A percentile compares a stretch with the other conserved stretches of the same genome.
Evolutionary conservation across 352 stramenopile species (phyloP).

Genomic region (Pythium guiyangense): DNA sequence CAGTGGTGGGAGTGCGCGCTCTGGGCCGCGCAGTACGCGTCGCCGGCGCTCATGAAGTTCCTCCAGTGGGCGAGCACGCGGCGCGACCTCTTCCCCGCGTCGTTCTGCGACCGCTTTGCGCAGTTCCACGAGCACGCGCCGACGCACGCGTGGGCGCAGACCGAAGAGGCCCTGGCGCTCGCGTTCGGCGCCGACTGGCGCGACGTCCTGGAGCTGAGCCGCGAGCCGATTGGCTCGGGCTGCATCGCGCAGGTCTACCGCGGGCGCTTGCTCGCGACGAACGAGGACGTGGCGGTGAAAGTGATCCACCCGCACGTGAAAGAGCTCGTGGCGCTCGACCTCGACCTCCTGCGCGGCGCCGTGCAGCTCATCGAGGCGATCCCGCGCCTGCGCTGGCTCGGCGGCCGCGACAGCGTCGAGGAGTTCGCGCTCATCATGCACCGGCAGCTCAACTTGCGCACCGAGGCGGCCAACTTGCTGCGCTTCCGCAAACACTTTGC

Average conservation of each 20-base stretch:
- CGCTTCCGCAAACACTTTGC: conserved; percentile 78
- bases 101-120: conserved; percentile 89
- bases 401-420: conserved; percentile 70
- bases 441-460: conserved; percentile 88
- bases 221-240: conserved; percentile 83
- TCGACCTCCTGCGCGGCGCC: conserved; percentile 68
- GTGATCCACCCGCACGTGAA: conserved; percentile 92
- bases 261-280: conserved; percentile 58
- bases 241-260: conserved; percentile 95
- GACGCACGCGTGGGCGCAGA: conserved; percentile 88
- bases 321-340: conserved; percentile 83
- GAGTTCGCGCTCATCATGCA: conserved; percentile 88
- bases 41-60: conserved; percentile 94
- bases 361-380: conserved; percentile 65
- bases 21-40: conserved; percentile 59
- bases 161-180: conserved; percentile 66
- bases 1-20: conserved; percentile 67
- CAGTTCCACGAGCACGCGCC: conserved; percentile 86
- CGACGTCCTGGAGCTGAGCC: conserved; percentile 47
- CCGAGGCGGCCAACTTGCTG: conserved; percentile 88
- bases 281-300: conserved; percentile 87
- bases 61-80: conserved; percentile 94
- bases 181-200: conserved; percentile 87
- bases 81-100: conserved; percentile 90
- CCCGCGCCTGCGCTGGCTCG: conserved; percentile 61